phyloP scores from a whole-genome alignment of 176 grass and related monocot species.

The Ananas comosus region DNA sequence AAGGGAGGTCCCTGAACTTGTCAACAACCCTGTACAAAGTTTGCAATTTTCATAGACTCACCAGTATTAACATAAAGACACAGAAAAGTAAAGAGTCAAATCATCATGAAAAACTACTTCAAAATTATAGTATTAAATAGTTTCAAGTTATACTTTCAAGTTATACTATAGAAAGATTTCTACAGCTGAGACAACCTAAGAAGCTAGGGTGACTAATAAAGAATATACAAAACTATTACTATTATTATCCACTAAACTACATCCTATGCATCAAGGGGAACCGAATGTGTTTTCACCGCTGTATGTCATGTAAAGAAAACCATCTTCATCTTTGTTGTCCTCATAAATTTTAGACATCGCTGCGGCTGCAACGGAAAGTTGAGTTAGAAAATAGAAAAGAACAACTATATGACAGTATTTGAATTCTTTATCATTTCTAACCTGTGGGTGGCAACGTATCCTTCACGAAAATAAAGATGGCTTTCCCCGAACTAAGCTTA shows the following conservation, averaged over 20 bases:
- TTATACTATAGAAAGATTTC: not conserved
- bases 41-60: too few species aligned
- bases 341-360: constrained; percentile 90
- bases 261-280: constrained; percentile 19
- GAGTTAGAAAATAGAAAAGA: not conserved
- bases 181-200: not conserved
- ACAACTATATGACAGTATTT: not conserved
- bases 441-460: constrained; percentile 70
- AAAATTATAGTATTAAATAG: not conserved
- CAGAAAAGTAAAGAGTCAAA: too few species aligned
- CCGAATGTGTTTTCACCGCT: constrained; percentile 91
- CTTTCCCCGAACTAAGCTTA: constrained; percentile 74
- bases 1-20: too few species aligned
- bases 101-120: too few species aligned
- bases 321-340: constrained; percentile 85
- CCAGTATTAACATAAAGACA: too few species aligned
- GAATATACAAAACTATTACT: not conserved
- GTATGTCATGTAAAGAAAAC: constrained; percentile 95
- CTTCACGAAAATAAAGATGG: constrained; percentile 90
- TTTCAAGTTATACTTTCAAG: constrained; percentile 4
- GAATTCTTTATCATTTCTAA: constrained; percentile 5
- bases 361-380: constrained; percentile 33
- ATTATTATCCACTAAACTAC: not conserved
- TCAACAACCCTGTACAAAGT: too few species aligned
- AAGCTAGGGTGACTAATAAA: not conserved